Evolutionary conservation across 768 basidiomycete species (phyloP), one percentile per base, ranked within the genome.

Genomic region (Lactarius trivialis): DNA sequence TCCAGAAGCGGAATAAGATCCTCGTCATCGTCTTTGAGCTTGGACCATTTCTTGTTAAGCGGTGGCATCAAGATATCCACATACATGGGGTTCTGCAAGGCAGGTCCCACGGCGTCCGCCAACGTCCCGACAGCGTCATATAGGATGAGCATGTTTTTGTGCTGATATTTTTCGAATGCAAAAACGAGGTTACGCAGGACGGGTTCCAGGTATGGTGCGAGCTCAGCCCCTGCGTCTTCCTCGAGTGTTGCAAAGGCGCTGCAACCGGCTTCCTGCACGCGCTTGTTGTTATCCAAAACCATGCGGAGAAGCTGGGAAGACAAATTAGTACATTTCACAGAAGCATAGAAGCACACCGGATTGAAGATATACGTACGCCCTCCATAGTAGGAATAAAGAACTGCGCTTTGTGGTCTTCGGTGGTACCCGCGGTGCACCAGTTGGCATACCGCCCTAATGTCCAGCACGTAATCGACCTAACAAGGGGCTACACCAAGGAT

Each of bases 71-170:
- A 76, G 65, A 98, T 94, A 45, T 97, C 93, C 56, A 98, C 90
- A 71, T 90, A 94, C 9, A 83, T 76, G 8, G 91, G 82, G 71
- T 94, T 91, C 70, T 89, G 86, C 65, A 99, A 76, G 6, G 93
- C 90, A 41, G 86, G 72, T 3, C 95, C 95, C 49, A 99, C 97
- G 4, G 95, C 93, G 71, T 99, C 97, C 7, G 97, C 97, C 39
- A 99, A 79, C 0, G 97, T 99, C 7, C 97, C 97, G 51, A 99
- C 89, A n/a, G 97, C 97, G 70, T 99, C 97, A 71, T 98, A 98
- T 34, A 99, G 77, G 63, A 98, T 99, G 67, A 99, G 82, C 83
- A 98, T 88, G 73, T 99, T 99, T 82, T 98, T 98, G 75, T 97
- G 95, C 72, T 99, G 97, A 74, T 99, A 99, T 76, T 97, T 98